Conservation (phyloP, 805 yeast genomes). For the Ogataea sp. region DNA sequence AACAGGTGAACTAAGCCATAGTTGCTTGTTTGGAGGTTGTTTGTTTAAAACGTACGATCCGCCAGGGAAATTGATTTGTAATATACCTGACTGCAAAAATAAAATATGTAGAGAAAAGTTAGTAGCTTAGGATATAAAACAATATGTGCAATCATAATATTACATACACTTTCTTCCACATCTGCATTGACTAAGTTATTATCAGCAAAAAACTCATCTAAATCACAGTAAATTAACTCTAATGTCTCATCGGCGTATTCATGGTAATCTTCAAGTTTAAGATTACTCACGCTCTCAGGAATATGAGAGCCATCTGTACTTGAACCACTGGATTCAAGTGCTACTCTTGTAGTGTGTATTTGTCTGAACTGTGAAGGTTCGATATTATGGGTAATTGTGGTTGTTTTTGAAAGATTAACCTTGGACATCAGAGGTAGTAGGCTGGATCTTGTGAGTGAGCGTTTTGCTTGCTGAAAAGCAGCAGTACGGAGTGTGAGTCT, state of each 20-base stretch:
- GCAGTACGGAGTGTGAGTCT: too few relatives aligned
- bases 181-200: conserved; percentile 41
- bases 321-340: conserved; percentile 18
- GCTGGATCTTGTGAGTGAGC: too few relatives aligned
- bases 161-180: conserved; percentile 56
- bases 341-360: not conserved
- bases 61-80: conserved; percentile 63
- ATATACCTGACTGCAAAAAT: conserved; percentile 48
- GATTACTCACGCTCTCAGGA: conserved; percentile 40
- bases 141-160: not conserved
- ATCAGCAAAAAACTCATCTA: conserved; percentile 60
- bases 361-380: too few relatives aligned
- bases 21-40: conserved; percentile 96
- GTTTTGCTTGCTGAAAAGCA: too few relatives aligned
- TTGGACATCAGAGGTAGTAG: too few relatives aligned
- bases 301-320: conserved; percentile 47
- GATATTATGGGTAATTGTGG: too few relatives aligned
- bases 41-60: conserved; percentile 92
- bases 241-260: conserved; percentile 55
- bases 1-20: conserved; percentile 90
- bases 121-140: not conserved
- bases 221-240: conserved; percentile 56
- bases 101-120: not conserved
- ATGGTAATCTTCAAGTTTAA: conserved; percentile 53
- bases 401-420: too few relatives aligned